Conservation (phyloP, 2,329 filamentous ascomycete species). For the Pseudocercospora cruenta region DNA sequence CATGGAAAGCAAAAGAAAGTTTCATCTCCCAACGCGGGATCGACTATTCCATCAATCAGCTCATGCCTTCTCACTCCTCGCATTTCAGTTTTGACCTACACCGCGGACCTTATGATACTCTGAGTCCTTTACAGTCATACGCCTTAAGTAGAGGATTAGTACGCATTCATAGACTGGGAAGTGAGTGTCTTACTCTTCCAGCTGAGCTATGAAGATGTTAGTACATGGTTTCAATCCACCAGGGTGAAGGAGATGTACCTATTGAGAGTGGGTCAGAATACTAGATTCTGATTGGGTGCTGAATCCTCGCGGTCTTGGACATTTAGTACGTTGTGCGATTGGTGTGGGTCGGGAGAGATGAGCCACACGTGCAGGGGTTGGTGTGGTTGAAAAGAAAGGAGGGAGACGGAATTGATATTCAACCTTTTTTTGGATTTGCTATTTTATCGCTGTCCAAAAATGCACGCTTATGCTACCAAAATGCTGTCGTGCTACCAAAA, state of each 20-base stretch:
- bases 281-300: not conserved
- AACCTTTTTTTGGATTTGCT: not conserved
- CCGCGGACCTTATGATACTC: not conserved
- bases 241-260: not conserved
- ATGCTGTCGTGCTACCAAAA: not conserved
- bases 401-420: no score
- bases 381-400: no score
- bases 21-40: not conserved
- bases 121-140: not conserved
- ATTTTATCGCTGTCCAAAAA: not conserved
- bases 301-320: no score
- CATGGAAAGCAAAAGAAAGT: not conserved
- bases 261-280: not conserved
- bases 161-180: not conserved
- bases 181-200: not conserved
- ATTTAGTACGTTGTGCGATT: not conserved
- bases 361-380: no score
- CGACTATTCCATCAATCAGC: not conserved
- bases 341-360: not conserved
- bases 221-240: not conserved
- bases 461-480: not conserved
- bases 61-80: not conserved
- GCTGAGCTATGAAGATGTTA: not conserved
- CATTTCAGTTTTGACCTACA: not conserved
- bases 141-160: not conserved